Evolutionary conservation across 2,329 filamentous ascomycete species (phyloP), one percentile per base, ranked within the genome.

Genomic region (Colletotrichum gigasporum): DNA sequence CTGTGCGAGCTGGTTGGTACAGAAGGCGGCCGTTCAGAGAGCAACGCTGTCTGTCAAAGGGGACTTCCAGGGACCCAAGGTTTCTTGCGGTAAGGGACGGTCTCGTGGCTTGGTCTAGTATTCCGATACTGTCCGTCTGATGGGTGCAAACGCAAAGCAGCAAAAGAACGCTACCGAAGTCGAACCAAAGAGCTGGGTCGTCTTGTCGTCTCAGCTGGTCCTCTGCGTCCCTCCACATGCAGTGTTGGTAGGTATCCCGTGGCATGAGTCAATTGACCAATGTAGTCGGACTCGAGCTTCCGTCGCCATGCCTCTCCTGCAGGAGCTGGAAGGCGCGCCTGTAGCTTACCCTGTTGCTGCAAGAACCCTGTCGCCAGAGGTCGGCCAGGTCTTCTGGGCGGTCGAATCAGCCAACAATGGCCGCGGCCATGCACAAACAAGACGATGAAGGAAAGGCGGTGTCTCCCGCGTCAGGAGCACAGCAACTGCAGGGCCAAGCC

Each of bases 361-460:
- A 50, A 24, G 52, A 32, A 57, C 34, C 37, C 22, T 52, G 37
- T 42, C 11, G 14, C 34, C 11, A 45, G 26, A 16, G 22, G 26
- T 30, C 16, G 37, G 16, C 60, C 24, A 41, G 60, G 6, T 26
- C 8, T 26, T 63, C 45, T 59, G 20, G 39, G 45, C 45, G 32
- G 30, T 47, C 11, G 32, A 39, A 22, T 58, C 53, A 37, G 37
- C 55, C 45, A 63, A 41, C 20, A 48, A 52, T 60, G 45, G 24
- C 32, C 37, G 30, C 39, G 39, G 55, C 24, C 39, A 39, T 54
- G 18, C 39, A 39, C 26, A 14, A 10, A 18, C 30, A 30, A 9
- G 28, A 30, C 16, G 34, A 18, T 22, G 55, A 50, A 54, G 59
- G 56, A 58, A 50, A 58, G 44, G 62, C 62, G 62, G 62, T 65